Base-by-base conservation (phyloP, 305 asterid genomes). In the Andrographis paniculata region DNA sequence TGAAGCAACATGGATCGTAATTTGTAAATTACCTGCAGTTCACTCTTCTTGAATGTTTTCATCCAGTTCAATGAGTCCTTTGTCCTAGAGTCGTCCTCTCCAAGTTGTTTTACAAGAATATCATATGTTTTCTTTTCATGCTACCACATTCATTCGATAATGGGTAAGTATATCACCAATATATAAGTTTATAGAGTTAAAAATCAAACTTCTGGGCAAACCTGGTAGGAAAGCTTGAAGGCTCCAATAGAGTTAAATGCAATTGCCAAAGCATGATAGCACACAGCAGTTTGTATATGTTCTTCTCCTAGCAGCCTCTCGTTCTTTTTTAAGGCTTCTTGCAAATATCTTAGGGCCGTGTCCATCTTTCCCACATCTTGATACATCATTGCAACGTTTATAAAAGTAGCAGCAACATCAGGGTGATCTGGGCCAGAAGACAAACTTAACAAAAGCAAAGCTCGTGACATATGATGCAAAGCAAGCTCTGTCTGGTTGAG, bases 371-470 rank as follows among this genome's bases (percentile, higher is more conserved):
- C 93, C 9, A 74, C 74, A 61, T 92, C 99, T 79, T 92, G 97
- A 68, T 84, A 92, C 99, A 92, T 92, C 96, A 92, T 92, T 8
- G 95, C 99, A 20, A 92, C 95, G 57, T 92, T 92, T 56, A 92
- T 87, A 61, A 77, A 84, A 36, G 96, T 87, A 16, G 96, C 87
- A 51, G 99, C 95, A 50, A 92, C 93, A 63, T 92, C 97, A 17
- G 97, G 97, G 70, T 92, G 99, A 66, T 92, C 95, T 36, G 96
- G 93, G 15, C 99, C 97, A 24, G 93, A 92, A 6, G 95, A 92
- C 45, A 81, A 69, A 52, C 86, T 68, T 56, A 92, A 71, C 35
- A 87, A 73, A 30, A 86, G 84, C 69, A 92, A 69, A 18, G 94
- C 99, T 35, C 91, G 77, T 13, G 96, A 79, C 95, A 92, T 92